Evolutionary conservation across 139 green algal genomes (phyloP), one percentile per base, ranked within the genome.

Genomic region (Chlamydomonas applanata): DNA sequence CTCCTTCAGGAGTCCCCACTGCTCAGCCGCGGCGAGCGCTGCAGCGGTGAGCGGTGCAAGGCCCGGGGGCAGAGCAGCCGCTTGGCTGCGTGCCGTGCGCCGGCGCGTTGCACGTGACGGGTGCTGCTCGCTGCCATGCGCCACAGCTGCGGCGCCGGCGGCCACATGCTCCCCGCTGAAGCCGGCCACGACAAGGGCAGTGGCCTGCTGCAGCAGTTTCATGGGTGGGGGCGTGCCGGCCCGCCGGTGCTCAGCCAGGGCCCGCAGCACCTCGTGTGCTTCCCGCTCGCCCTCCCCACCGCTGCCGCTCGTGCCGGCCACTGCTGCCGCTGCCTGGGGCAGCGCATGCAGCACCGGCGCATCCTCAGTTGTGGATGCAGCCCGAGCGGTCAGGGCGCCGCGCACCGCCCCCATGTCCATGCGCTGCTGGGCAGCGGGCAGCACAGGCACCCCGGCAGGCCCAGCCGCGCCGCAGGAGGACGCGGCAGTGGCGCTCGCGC

Each of bases 1-100:
- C 36, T 64, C 27, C 14, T 5, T 9, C 27, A 78, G 22, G 33
- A 72, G 20, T 4, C 9, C 25, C 76, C 77, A 79, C 17, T 65
- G 49, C 36, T 29, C 17, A 19, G 33, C 77, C 14, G 74, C 69
- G n/a, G 77, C 77, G 13, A 78, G 68, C 5, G 77, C 76, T 16
- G 36, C 52, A n/a, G 61, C 46, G 4, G 24, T 29, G 25, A 69
- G 62, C 7, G 62, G 32, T 4, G 34, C 62, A 3, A 69, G 34
- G 19, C 32, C 19, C 27, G 62, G 25, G 4, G 33, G 32, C 22
- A 54, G 62, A 19, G 34, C 62, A 54, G 33, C 17, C 32, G 9
- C 62, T 35, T 27, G 11, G 59, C 59, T 27, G 25, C 59, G 11
- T 35, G 25, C 24, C 35, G 59, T 35, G 29, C 25, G 59, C 11